Conservation (phyloP, 139 green algal species). For the Ulvella scutata region DNA sequence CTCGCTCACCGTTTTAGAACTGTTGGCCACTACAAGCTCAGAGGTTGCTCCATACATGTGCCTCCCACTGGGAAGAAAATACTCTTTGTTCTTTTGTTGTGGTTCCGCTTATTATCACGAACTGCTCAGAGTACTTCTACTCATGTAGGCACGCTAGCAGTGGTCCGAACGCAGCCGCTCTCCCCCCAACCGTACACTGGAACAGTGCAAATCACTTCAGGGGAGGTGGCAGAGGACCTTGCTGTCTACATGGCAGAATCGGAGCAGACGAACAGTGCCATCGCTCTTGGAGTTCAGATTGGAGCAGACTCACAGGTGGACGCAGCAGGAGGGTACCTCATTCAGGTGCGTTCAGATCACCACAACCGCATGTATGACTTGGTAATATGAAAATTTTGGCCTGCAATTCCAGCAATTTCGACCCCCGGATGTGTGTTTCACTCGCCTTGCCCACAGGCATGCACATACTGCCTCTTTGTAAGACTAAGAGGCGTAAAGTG, state of each 20-base stretch:
- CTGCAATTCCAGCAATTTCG: neutral
- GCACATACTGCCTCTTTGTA: too few species aligned
- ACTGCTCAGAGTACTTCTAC: too few species aligned
- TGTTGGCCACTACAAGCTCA: too few species aligned
- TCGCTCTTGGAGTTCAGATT: constrained; percentile 71
- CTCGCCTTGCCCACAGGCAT: too few species aligned
- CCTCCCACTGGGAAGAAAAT: too few species aligned
- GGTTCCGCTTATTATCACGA: too few species aligned
- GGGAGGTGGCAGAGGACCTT: constrained; percentile 78
- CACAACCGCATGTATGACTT: neutral
- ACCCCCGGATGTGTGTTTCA: too few species aligned
- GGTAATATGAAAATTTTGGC: neutral
- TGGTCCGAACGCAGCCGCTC: constrained; percentile 48
- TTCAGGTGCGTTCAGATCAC: constrained; percentile 35
- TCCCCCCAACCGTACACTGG: constrained; percentile 44
- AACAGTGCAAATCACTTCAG: constrained; percentile 39
- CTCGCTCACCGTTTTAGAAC: too few species aligned
- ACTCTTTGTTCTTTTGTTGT: too few species aligned
- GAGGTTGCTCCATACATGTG: too few species aligned
- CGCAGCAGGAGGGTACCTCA: constrained; percentile 65
- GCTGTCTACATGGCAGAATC: constrained; percentile 64
- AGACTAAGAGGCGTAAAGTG: too few species aligned
- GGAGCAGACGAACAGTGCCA: constrained; percentile 53
- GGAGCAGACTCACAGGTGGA: constrained; percentile 35
- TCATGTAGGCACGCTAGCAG: constrained; percentile 44